Conservation (phyloP, 306 rosid species). For the Begonia loranthoides region DNA sequence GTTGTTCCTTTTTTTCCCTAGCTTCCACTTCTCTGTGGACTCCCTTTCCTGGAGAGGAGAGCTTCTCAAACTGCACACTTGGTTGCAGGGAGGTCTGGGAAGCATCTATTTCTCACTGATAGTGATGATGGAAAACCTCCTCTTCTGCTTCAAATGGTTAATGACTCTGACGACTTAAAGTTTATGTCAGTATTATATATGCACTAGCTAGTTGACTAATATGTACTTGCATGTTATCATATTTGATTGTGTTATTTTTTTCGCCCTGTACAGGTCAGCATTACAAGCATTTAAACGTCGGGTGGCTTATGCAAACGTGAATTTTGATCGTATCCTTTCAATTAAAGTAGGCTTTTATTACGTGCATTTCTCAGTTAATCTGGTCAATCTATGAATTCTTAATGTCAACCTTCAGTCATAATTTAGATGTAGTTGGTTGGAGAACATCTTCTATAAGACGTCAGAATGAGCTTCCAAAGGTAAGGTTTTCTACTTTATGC, state of each 20-base stretch:
- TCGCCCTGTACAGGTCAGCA: conserved; percentile 56
- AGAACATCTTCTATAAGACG: conserved; percentile 96
- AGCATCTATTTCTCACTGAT: conserved; percentile 87
- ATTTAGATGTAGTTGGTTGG: conserved; percentile 96
- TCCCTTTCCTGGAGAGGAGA: conserved; percentile 85
- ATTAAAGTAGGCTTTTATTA: neutral
- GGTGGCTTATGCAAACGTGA: conserved; percentile 93
- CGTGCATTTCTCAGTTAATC: too few species aligned
- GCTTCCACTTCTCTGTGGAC: conserved; percentile 89
- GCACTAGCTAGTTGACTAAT: too few species aligned
- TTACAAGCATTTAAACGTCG: conserved; percentile 70
- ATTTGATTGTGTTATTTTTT: neutral
- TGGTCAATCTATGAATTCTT: neutral
- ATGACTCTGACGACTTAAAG: conserved; percentile 62
- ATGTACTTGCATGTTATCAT: too few species aligned
- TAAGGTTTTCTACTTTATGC: conserved; percentile 15
- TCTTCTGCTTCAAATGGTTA: conserved; percentile 78
- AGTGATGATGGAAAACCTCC: conserved; percentile 60
- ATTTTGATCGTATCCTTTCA: conserved; percentile 83
- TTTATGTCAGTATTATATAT: conserved; percentile 55
- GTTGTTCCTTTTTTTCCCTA: conserved; percentile 16
- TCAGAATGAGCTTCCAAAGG: conserved; percentile 92
- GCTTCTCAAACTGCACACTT: conserved; percentile 90
- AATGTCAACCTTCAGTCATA: conserved; percentile 35
- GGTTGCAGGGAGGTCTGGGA: conserved; percentile 85